phyloP scores from a whole-genome alignment of 1,284 basidiomycete genomes.

The Binderoboletus segoi region DNA sequence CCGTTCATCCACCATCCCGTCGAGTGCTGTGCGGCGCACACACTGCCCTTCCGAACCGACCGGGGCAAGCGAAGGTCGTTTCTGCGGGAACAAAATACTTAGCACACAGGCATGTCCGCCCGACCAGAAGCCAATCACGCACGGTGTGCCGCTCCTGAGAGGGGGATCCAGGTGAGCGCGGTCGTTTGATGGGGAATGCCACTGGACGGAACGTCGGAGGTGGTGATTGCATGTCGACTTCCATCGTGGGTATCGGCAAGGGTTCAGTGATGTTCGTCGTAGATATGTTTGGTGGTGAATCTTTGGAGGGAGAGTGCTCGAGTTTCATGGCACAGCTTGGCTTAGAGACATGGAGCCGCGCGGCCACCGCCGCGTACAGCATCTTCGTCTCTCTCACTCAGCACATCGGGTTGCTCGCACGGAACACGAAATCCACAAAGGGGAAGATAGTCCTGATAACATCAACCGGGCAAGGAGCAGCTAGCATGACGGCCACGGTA shows the following conservation, averaged over 20 bases:
- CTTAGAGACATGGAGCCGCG: conserved; percentile 1
- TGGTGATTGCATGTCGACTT: conserved; percentile 54
- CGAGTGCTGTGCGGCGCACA: conserved; percentile 17
- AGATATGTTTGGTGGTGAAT: neutral
- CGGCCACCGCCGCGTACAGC: conserved; percentile 19
- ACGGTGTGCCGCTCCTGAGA: conserved; percentile 55
- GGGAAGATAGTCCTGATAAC: no score
- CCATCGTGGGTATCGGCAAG: conserved; percentile 41
- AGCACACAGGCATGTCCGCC: no score
- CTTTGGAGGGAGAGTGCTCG: neutral
- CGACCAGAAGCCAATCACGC: conserved; percentile 22
- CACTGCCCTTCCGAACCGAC: conserved; percentile 25
- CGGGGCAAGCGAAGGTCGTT: conserved; percentile 53
- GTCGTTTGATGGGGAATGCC: conserved; percentile 46
- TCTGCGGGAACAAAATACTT: conserved; percentile 41
- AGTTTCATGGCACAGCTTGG: conserved; percentile 1
- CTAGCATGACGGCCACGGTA: no score
- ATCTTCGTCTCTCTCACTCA: no score
- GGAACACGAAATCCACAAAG: no score
- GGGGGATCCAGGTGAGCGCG: conserved; percentile 57
- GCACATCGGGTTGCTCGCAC: no score
- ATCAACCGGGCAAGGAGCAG: no score
- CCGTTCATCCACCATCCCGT: conserved; percentile 33
- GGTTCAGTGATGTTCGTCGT: neutral
- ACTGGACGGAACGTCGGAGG: conserved; percentile 37